Evolutionary conservation across 2,329 filamentous ascomycete genomes (phyloP).

Genomic region (Oidium heveae): DNA sequence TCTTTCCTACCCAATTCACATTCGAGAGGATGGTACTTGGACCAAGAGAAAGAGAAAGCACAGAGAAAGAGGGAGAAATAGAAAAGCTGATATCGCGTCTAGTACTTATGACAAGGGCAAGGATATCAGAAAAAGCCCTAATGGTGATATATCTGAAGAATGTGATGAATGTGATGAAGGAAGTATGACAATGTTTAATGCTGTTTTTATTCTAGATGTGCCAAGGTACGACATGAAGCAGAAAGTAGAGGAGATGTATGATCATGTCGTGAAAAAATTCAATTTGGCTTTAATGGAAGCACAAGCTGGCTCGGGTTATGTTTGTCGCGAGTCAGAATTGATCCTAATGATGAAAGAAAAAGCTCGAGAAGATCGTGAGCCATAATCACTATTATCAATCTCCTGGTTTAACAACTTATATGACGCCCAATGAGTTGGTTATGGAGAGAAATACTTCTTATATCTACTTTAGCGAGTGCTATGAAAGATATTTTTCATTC

Average conservation of each 20-base stretch:
- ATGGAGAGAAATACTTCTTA: conserved; percentile 45
- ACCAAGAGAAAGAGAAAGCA: conserved; percentile 26
- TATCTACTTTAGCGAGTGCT: conserved; percentile 56
- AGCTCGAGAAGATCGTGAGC: conserved; percentile 36
- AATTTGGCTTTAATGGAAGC: conserved; percentile 83
- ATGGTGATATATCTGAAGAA: conserved; percentile 10
- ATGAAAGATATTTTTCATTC: conserved; percentile 63
- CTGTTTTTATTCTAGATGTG: conserved; percentile 76
- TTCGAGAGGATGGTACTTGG: conserved; percentile 56
- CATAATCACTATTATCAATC: background rate
- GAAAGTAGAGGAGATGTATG: conserved; percentile 55
- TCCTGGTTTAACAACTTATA: conserved; percentile 6
- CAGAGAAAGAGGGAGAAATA: conserved; percentile 15
- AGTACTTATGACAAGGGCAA: conserved; percentile 2
- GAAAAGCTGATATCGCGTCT: conserved; percentile 7
- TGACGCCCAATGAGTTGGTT: conserved; percentile 27
- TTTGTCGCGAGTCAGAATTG: conserved; percentile 71
- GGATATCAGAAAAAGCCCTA: conserved; percentile 2
- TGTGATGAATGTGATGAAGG: conserved; percentile 11
- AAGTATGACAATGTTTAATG: conserved; percentile 84
- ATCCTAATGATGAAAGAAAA: conserved; percentile 65
- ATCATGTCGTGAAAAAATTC: conserved; percentile 75
- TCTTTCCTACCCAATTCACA: conserved; percentile 62
- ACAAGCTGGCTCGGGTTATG: conserved; percentile 70
- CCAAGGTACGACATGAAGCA: conserved; percentile 52